Base-by-base conservation (phyloP, 78 protist genomes). In the Speleostelium caveatum region DNA sequence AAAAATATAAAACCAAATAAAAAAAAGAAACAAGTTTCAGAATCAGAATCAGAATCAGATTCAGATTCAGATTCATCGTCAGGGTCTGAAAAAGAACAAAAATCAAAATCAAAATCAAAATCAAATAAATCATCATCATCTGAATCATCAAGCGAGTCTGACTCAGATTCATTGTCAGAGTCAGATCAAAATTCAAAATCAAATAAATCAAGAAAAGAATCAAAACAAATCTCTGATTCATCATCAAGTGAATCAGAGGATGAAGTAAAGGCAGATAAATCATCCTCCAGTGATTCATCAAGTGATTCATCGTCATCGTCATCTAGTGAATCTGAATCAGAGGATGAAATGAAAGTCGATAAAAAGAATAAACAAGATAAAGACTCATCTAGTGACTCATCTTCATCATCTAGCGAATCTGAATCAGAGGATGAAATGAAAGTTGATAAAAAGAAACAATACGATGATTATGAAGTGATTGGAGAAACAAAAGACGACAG, bases 11-110 rank as follows among this genome's bases (percentile, higher is more conserved):
- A n/a, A n/a, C n/a, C n/a, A n/a, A n/a, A n/a, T n/a, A n/a, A n/a
- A n/a, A n/a, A n/a, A n/a, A n/a, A n/a, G n/a, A n/a, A n/a, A n/a
- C n/a, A n/a, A n/a, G n/a, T n/a, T n/a, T n/a, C n/a, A n/a, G n/a
- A n/a, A n/a, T n/a, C n/a, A n/a, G 30, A 17, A 7, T 14, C 24
- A 38, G n/a, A 1, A 1, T 28, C 3, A 6, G 19, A 42, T 5
- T 65, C 73, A 36, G 73, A 65, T 8, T 65, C 73, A 2, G 73
- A 65, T 17, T n/a, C 42, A 22, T 36, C 73, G 5, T 26, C n/a
- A 62, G 19, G 21, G 19, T 62, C 53, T n/a, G n/a, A n/a, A n/a
- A n/a, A n/a, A n/a, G n/a, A n/a, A n/a, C n/a, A n/a, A n/a, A n/a
- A n/a, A n/a, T n/a, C n/a, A n/a, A n/a, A n/a, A n/a, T n/a, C n/a